phyloP scores from a whole-genome alignment of 495 filamentous ascomycete species.

The Hyaloscypha bicolor region DNA sequence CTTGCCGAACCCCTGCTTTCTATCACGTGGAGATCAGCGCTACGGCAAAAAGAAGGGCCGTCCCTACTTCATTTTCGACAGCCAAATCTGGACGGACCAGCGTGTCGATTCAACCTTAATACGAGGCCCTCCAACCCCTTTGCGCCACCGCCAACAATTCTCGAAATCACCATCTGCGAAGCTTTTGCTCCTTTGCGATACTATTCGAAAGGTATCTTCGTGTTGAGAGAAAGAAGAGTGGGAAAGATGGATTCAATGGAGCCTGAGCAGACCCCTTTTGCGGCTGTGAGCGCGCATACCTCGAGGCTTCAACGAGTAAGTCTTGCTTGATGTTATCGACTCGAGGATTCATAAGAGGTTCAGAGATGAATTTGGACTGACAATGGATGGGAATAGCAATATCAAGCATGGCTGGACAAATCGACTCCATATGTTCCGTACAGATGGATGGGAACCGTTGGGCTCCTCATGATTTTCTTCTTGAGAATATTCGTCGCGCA shows the following conservation, averaged over 20 bases:
- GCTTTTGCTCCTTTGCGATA: slow-evolving; percentile 14
- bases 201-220: neutral
- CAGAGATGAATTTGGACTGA: slow-evolving; percentile 9
- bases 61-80: neutral
- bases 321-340: slow-evolving; percentile 13
- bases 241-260: slow-evolving; percentile 73
- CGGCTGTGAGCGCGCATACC: slow-evolving; percentile 82
- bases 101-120: slow-evolving; percentile 12
- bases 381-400: slow-evolving; percentile 62
- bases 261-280: slow-evolving; percentile 81
- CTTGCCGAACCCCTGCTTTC: slow-evolving; percentile 6
- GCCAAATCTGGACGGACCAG: slow-evolving; percentile 20
- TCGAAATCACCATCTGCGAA: slow-evolving; percentile 29
- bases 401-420: slow-evolving; percentile 92
- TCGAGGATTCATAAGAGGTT: slow-evolving; percentile 7
- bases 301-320: slow-evolving; percentile 69
- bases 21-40: no score
- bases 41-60: neutral
- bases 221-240: slow-evolving; percentile 3
- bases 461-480: slow-evolving; percentile 78
- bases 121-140: neutral
- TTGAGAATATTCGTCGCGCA: slow-evolving; percentile 86
- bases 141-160: slow-evolving; percentile 10
- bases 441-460: slow-evolving; percentile 82
- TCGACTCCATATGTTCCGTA: slow-evolving; percentile 85